These are phyloP conservation scores for Grigorovia transvaalensis DNA, from an alignment of 805 yeast species.

Conservation along the genomic window DNA sequence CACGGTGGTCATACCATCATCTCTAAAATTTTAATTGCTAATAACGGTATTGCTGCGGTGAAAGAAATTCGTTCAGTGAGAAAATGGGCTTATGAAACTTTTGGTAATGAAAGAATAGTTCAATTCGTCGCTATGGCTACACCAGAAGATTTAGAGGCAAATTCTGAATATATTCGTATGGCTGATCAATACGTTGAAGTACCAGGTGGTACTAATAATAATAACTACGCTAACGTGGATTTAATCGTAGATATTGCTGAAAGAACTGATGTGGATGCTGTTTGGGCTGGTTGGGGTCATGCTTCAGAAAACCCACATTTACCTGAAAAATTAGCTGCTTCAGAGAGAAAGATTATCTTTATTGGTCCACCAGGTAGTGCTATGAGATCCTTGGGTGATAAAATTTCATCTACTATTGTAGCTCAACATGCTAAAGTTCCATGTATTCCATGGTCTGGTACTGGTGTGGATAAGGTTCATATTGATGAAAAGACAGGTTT, in stretches of 20 bases:
- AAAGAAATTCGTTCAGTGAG: slow-evolving; percentile 95
- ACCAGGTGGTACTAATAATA: slow-evolving; percentile 98
- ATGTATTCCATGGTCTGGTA: slow-evolving; percentile 99
- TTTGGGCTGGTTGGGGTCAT: slow-evolving; percentile 99
- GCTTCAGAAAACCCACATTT: slow-evolving; percentile 96
- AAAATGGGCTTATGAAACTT: slow-evolving; percentile 99
- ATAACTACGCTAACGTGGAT: slow-evolving; percentile 96
- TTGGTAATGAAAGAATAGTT: slow-evolving; percentile 88
- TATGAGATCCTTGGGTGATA: slow-evolving; percentile 99
- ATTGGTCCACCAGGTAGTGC: slow-evolving; percentile 99
- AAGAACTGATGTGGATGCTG: slow-evolving; percentile 93
- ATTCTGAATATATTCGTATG: slow-evolving; percentile 97
- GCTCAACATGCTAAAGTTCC: slow-evolving; percentile 99
- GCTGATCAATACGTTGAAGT: slow-evolving; percentile 98
- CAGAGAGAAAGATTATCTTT: slow-evolving; percentile 80
- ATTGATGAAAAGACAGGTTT: slow-evolving; percentile 60
- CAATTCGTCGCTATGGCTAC: slow-evolving; percentile 98
- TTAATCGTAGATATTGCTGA: slow-evolving; percentile 95
- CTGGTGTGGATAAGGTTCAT: slow-evolving; percentile 79
- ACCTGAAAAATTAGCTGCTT: slow-evolving; percentile 90
- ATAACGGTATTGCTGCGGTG: slow-evolving; percentile 98
- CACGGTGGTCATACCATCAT: slow-evolving; percentile 95
- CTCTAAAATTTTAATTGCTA: slow-evolving; percentile 80
- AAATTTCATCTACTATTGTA: slow-evolving; percentile 93
- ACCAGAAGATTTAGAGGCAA: slow-evolving; percentile 96